Base-by-base conservation (phyloP, 108 stramenopile genomes). In the Discostella stelligeroides region DNA sequence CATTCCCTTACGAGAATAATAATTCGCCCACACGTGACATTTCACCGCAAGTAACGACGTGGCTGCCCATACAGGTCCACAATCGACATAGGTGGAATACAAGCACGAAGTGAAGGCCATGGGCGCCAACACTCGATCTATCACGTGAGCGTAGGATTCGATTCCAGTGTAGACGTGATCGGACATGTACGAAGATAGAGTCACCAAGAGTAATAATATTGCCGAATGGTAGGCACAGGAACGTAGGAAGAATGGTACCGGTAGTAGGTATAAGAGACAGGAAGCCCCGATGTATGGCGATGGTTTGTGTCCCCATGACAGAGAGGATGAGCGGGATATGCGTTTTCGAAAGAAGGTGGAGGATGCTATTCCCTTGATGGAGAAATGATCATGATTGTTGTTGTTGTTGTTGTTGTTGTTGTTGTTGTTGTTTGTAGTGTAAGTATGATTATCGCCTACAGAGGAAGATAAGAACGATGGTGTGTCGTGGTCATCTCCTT, bases 161-260 rank as follows among this genome's bases (percentile, higher is more conserved):
- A 81, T n/a, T 1, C 80, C 80, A 34, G 75, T 81, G 28, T 76
- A 81, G 15, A 71, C 70, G 24, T 81, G 75, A 76, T 81, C 80
- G 50, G 75, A 76, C 21, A 76, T 45, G 48, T 64, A 81, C 30
- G 75, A 76, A 7, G 80, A 62, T 5, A 76, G 49, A 0, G 80
- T 65, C 1, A 81, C 80, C 4, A 18, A 20, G 13, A 43, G 40
- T 0, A 81, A 49, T 11, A 73, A 50, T 4, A 37, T 30, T 20
- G 80, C 80, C 10, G 80, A 60, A 28, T 59, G 17, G 15, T 37
- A 58, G 50, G 45, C 64, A 20, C 74, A 76, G 20, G 66, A 39
- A 51, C 55, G 67, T 23, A 72, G 1, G 10, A 81, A 46, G 17
- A 71, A 20, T 3, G 80, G 80, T 11, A 81, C 71, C 12, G 80